Evolutionary conservation across 768 basidiomycete species (phyloP), one percentile per base, ranked within the genome.

Genomic region (Hirschioporus abietinus): DNA sequence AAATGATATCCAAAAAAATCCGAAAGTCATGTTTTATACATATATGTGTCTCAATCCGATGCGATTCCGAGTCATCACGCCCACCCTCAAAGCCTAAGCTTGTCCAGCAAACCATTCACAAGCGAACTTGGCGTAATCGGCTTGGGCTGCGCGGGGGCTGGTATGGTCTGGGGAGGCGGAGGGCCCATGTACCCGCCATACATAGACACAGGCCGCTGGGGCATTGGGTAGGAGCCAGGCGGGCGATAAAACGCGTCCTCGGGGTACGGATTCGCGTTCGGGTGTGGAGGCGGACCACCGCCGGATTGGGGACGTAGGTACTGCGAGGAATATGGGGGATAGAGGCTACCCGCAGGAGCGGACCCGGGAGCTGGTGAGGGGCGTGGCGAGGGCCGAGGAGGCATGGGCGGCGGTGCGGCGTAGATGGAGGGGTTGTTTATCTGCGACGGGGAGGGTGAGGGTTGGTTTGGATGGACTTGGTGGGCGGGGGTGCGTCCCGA

Each of bases 391-490:
- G 35, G 6, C 5, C 64, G 67, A 18, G 63, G 58, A 3, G 70
- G 71, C 25, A 24, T 63, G 23, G 70, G 65, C 1, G 79, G 76
- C 5, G 78, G 78, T 5, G 77, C 76, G 18, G 73, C 68, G 66
- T 82, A 81, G n/a, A 79, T 78, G 23, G 64, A 63, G 18, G 80
- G 79, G 64, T 80, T 81, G 69, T 78, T 81, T 4, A 78, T 70
- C 66, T 81, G 82, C 0, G 80, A 76, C 0, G 80, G 82, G 4
- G 81, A 80, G 6, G 82, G 80, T 3, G 80, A 75, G 7, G 79
- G 78, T 63, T 78, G 78, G 58, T 77, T 64, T 5, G 76, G 77
- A 66, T 80, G 75, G 26, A 73, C 67, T 69, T 78, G 76, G 62
- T 79, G 76, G 0, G 78, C 59, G 15, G 75, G 72, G 12, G 72